Percentiles rank a stretch among this genome's conserved stretches.
These are phyloP conservation scores for Orbilia quercus DNA, from an alignment of 2,329 filamentous ascomycete genomes.

Conservation along the genomic window DNA sequence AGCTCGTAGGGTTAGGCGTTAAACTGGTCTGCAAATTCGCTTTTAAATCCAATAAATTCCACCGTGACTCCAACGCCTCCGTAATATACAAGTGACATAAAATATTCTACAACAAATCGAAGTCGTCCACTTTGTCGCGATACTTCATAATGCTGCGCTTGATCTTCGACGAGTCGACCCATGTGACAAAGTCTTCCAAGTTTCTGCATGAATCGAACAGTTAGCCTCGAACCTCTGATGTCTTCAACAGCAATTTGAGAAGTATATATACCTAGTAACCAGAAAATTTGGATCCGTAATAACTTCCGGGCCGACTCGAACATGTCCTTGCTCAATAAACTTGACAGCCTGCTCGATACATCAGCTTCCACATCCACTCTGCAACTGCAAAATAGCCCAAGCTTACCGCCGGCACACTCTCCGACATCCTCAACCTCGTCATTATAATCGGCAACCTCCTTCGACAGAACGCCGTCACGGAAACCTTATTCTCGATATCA, in stretches of 20 bases:
- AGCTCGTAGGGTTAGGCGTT: neutral
- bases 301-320: conserved; percentile 75
- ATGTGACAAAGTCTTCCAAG: conserved; percentile 78
- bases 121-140: conserved; percentile 76
- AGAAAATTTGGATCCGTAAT: conserved; percentile 75
- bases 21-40: conserved; percentile 27
- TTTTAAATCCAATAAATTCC: conserved; percentile 30
- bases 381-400: conserved; percentile 32
- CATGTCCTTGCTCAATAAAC: conserved; percentile 76
- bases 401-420: conserved; percentile 80
- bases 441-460: conserved; percentile 88
- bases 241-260: neutral
- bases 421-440: conserved; percentile 89
- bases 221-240: neutral
- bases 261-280: conserved; percentile 65
- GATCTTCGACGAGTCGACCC: conserved; percentile 78
- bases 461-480: conserved; percentile 87
- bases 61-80: conserved; percentile 30
- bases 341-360: conserved; percentile 64
- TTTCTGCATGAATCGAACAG: conserved; percentile 62
- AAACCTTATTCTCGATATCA: conserved; percentile 86
- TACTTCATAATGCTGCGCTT: conserved; percentile 77
- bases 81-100: conserved; percentile 23
- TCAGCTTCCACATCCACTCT: conserved; percentile 35
- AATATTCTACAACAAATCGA: conserved; percentile 70